Evolutionary conservation across 129 eudicot species (phyloP).

Genomic region (Saposhnikovia divaricata): DNA sequence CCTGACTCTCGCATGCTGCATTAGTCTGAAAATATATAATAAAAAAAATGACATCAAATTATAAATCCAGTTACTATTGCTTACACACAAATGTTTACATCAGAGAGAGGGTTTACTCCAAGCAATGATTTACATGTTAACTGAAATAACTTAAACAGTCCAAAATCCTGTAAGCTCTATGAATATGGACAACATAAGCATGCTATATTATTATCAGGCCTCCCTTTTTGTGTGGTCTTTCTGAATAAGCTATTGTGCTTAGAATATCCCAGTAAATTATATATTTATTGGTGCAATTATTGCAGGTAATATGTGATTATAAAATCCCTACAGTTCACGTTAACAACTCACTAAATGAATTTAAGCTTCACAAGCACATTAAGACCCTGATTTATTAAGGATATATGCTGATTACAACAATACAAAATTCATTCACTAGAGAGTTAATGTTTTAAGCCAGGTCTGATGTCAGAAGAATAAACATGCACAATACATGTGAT

Average conservation of each 20-base stretch:
- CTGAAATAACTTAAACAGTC: background rate
- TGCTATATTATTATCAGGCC: background rate
- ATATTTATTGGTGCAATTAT: background rate
- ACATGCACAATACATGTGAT: background rate
- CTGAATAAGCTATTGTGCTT: background rate
- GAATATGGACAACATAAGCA: background rate
- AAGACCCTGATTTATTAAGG: background rate
- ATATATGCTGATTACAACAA: background rate
- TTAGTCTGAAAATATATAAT: slow-evolving; percentile 19
- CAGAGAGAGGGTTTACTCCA: background rate
- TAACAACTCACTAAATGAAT: background rate
- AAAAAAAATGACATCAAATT: background rate
- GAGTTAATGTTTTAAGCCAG: background rate
- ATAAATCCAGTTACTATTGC: background rate
- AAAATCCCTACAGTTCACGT: background rate
- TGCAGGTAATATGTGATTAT: background rate
- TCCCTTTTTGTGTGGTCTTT: background rate
- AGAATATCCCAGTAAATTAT: background rate
- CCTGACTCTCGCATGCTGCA: slow-evolving; percentile 24
- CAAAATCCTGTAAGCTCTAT: background rate
- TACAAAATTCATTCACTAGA: background rate
- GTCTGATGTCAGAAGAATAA: background rate
- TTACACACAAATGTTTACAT: background rate
- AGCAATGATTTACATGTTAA: background rate
- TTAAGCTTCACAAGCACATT: background rate